Percentiles rank a stretch among this genome's conserved stretches.
Conservation (phyloP, 768 basidiomycete genomes). For the Boletus rubescentipes region DNA sequence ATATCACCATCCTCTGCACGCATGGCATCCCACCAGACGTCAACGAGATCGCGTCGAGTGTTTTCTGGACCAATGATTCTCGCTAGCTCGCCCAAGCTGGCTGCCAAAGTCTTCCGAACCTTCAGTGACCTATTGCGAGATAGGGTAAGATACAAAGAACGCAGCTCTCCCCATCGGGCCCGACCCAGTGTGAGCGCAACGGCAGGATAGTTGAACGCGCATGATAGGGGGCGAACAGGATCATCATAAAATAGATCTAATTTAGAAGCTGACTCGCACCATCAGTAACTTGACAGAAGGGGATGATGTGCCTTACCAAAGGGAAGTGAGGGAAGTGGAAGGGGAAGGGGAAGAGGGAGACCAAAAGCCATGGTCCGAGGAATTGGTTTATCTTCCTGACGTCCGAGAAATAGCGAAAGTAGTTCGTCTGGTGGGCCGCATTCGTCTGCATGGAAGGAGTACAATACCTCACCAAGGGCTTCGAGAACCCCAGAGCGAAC, state of each 20-base stretch:
- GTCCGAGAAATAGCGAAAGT: conserved; percentile 73
- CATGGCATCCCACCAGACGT: conserved; percentile 66
- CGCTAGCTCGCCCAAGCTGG: conserved; percentile 86
- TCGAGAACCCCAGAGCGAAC: conserved; percentile 84
- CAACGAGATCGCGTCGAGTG: conserved; percentile 64
- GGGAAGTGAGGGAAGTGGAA: conserved; percentile 10
- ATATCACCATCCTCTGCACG: conserved; percentile 64
- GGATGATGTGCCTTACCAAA: conserved; percentile 18
- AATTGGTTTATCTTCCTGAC: conserved; percentile 41
- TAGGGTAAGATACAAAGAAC: conserved; percentile 64
- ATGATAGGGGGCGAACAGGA: conserved; percentile 70
- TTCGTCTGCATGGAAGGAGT: conserved; percentile 67
- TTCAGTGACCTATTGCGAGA: conserved; percentile 57
- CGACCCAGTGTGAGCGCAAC: conserved; percentile 81
- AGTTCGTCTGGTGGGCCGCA: conserved; percentile 73
- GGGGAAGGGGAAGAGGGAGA: conserved; percentile 5
- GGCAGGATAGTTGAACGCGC: conserved; percentile 91
- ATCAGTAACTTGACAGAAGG: conserved; percentile 4
- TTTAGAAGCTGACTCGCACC: conserved; percentile 20
- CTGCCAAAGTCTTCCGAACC: conserved; percentile 79
- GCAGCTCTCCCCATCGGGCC: conserved; percentile 71
- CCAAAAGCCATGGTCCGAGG: conserved; percentile 26
- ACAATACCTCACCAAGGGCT: conserved; percentile 84
- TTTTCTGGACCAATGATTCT: conserved; percentile 76
- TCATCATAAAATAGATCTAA: conserved; percentile 57